Base-by-base conservation (phyloP, 306 rosid genomes). In the Quercus alba region DNA sequence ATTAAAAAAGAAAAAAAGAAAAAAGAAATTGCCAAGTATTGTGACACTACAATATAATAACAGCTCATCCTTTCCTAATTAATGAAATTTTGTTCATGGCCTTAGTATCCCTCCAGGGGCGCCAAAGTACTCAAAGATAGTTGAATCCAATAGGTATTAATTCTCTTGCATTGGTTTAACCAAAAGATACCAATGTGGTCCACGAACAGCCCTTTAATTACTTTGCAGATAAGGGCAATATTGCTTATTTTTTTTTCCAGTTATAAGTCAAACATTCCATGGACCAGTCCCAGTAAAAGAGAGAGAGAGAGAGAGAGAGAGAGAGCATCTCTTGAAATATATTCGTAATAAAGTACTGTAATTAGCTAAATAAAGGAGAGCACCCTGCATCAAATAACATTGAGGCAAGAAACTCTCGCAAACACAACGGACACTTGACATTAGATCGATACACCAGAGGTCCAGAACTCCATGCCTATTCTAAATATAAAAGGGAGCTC, bases 271-370 rank as follows among this genome's bases (percentile, higher is more conserved):
- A 73, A 77, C 78, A 87, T 87, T 80, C 83, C 55, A 57, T 82
- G 91, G 89, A 87, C 91, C 91, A 84, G 79, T 58, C 78, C 70
- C 52, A 71, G 77, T 72, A 51, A 59, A 78, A 75, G 75, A 52
- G 18, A 30, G 80, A 77, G 68, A 70, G 71, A 79, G 83, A 84
- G 61, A 72, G 56, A 31, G 30, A 79, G 51, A 76, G 80, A 52
- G 33, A 72, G 77, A 62, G 77, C 25, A 76, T 77, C 68, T 19
- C 23, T 70, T 35, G 70, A 51, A 30, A 76, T 13, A 72, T 21
- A 75, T 80, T 74, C 55, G 71, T 61, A 81, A 33, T 74, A 70
- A 38, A 38, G 46, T 38, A 38, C 46, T 38, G 46, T 75, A 26
- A 74, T 63, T 62, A 80, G 11, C 75, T 58, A 55, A 73, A 84